Base-by-base conservation (phyloP, 345 rosid species). In the Fremontodendron californicum region DNA sequence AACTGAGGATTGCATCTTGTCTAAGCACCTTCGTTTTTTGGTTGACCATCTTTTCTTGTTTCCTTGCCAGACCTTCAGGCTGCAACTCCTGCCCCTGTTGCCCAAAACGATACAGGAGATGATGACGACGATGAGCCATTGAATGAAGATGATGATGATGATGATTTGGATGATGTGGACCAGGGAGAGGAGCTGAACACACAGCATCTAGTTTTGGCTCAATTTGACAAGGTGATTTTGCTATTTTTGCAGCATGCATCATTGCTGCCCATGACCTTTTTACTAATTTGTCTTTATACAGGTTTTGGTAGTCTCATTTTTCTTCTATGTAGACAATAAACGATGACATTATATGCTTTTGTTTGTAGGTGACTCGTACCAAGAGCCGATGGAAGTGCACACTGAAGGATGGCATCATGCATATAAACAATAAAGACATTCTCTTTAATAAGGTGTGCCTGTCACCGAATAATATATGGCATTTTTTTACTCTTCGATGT, bases 391-490 rank as follows among this genome's bases (percentile, higher is more conserved):
- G 99, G 99, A 95, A 95, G 78, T 93, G 99, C 83, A 86, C 82
- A 9, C 88, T 95, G 84, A 95, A 95, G 88, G 98, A 95, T 65
- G 99, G 98, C 71, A 93, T 95, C 78, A 91, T 95, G 98, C 98
- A 90, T 79, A 93, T 93, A 86, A 95, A 93, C 86, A 88, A 95
- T 42, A 90, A 92, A 80, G 99, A 95, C 85, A 85, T 93, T 87
- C 94, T 93, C 83, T 95, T 95, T 81, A 95, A 93, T 78, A 93
- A 93, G 94, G 99, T 95, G 21, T 71, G 76, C 57, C 49, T 52
- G 61, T n/a, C 61, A 12, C 67, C 25, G 35, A 7, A 25, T 42
- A 10, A 29, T 13, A 72, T n/a, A 19, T 40, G 27, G 1, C 48
- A 9, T 10, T 52, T 37, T 42, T 54, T 18, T 18, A 25, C 39